Conservation (phyloP, 139 green algal species). For the Pycnococcus provasolii region DNA sequence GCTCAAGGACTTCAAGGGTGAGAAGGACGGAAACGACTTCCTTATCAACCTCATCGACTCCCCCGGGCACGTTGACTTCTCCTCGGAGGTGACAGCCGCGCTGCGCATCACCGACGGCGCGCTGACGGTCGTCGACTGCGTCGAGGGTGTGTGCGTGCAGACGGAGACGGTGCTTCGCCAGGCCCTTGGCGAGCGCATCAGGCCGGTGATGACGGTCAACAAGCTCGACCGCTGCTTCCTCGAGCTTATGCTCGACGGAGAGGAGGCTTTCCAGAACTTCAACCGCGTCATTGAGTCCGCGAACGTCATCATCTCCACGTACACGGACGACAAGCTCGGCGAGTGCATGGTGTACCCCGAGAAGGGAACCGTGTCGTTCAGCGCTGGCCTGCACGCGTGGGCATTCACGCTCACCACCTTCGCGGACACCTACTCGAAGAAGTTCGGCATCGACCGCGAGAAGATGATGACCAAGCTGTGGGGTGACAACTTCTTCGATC, state of each 20-base stretch:
- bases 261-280: constrained; percentile 93
- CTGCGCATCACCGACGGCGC: constrained; percentile 98
- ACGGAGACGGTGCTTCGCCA: constrained; percentile 98
- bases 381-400: constrained; percentile 95
- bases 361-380: constrained; percentile 96
- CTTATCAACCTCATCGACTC: constrained; percentile 99
- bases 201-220: constrained; percentile 95
- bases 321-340: constrained; percentile 84
- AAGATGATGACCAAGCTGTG: constrained; percentile 94
- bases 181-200: constrained; percentile 84
- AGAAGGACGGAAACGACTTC: constrained; percentile 79
- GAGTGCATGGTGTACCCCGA: constrained; percentile 94
- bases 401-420: constrained; percentile 99
- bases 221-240: constrained; percentile 99
- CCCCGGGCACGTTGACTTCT: constrained; percentile 99
- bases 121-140: constrained; percentile 97
- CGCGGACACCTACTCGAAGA: constrained; percentile 89
- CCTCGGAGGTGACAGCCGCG: constrained; percentile 95
- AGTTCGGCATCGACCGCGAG: constrained; percentile 81
- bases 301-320: constrained; percentile 98
- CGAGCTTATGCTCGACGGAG: constrained; percentile 77
- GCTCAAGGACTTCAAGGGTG: constrained; percentile 61
- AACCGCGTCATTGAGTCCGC: constrained; percentile 93
- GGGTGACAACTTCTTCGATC: constrained; percentile 98
- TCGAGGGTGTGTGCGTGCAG: constrained; percentile 99